phyloP scores from a whole-genome alignment of 306 rosid species.

The Aeschynomene evenia region DNA sequence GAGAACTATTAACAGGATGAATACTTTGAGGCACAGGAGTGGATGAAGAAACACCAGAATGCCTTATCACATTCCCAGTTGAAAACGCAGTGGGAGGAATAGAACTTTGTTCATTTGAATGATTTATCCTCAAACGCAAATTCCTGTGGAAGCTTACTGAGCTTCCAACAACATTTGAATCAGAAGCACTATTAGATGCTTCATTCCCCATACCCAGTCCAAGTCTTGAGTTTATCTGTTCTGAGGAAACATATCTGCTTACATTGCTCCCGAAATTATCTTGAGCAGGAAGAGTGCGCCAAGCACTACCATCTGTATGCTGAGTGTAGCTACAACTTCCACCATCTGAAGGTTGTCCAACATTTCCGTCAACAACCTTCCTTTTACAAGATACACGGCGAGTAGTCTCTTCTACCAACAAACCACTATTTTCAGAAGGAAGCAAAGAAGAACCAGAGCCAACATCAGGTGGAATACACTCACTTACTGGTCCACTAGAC shows the following conservation, averaged over 20 bases:
- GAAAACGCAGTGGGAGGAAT: slow-evolving; percentile 44
- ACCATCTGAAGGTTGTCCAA: slow-evolving; percentile 63
- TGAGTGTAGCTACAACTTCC: slow-evolving; percentile 78
- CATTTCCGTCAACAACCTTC: slow-evolving; percentile 70
- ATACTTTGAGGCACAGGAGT: slow-evolving; percentile 49
- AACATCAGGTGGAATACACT: slow-evolving; percentile 43
- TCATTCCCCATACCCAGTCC: slow-evolving; percentile 50
- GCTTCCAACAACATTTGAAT: slow-evolving; percentile 49
- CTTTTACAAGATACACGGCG: slow-evolving; percentile 79
- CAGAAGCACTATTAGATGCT: slow-evolving; percentile 45
- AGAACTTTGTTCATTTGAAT: slow-evolving; percentile 60
- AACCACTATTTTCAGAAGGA: slow-evolving; percentile 54
- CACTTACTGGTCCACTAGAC: slow-evolving; percentile 58
- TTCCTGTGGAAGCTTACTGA: slow-evolving; percentile 64
- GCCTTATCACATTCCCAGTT: slow-evolving; percentile 54
- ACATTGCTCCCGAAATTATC: slow-evolving; percentile 43
- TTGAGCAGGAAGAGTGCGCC: slow-evolving; percentile 43
- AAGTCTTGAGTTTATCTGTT: slow-evolving; percentile 54
- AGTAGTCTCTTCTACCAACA: slow-evolving; percentile 48
- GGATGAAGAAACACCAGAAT: slow-evolving; percentile 53
- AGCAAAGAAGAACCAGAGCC: slow-evolving; percentile 55
- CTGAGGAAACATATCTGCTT: slow-evolving; percentile 49
- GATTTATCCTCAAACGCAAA: slow-evolving; percentile 63
- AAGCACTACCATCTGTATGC: slow-evolving; percentile 55
- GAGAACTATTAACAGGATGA: slow-evolving; percentile 52